These are phyloP conservation scores for Backusella parvicylindrica DNA, from an alignment of 192 early-diverging fungal genomes.

Conservation along the genomic window DNA sequence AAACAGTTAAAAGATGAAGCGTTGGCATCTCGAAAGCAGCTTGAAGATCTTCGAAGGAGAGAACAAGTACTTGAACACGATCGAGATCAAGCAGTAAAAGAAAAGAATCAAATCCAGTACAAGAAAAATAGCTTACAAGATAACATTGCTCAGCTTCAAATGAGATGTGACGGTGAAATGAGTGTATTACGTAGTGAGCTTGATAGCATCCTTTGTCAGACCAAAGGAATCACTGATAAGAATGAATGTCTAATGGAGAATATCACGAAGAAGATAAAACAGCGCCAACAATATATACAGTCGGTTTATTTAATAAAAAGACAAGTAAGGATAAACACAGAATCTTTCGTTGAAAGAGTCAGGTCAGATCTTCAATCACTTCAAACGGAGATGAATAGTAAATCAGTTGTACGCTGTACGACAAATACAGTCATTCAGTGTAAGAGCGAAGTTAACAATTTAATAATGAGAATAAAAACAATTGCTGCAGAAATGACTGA, in stretches of 20 bases:
- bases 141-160: background rate
- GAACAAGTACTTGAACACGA: conserved; percentile 18
- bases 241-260: conserved; percentile 7
- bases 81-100: conserved; percentile 11
- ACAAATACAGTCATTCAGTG: conserved; percentile 1
- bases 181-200: conserved; percentile 6
- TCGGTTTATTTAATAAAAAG: background rate
- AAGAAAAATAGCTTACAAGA: conserved; percentile 14
- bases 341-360: conserved; percentile 6
- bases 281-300: background rate
- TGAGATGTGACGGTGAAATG: conserved; percentile 13
- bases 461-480: conserved; percentile 11
- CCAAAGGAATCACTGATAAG: background rate
- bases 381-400: background rate
- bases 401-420: background rate
- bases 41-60: conserved; percentile 20
- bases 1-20: conserved; percentile 31
- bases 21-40: conserved; percentile 17
- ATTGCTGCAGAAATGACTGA: conserved; percentile 7
- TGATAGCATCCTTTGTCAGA: background rate
- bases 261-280: background rate
- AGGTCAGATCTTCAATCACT: background rate
- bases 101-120: conserved; percentile 19
- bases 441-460: conserved; percentile 12
- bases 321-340: background rate